These are phyloP conservation scores for Trichomonas tenax DNA, from an alignment of 208 protist species.

Conservation along the genomic window DNA sequence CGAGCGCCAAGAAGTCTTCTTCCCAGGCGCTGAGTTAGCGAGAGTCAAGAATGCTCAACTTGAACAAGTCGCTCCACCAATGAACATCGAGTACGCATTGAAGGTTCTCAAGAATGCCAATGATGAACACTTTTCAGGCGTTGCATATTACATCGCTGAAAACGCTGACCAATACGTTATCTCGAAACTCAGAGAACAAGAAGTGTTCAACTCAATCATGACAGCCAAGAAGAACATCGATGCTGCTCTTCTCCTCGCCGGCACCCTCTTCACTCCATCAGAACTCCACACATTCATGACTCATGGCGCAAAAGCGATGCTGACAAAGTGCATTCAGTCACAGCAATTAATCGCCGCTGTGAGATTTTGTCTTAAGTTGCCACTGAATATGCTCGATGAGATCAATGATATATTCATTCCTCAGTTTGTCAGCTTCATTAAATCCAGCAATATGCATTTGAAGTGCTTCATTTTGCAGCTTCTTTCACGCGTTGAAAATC, in stretches of 20 bases:
- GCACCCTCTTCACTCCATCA: background rate
- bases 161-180: background rate
- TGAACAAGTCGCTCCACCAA: background rate
- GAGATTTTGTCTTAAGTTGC: background rate
- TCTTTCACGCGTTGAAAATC: background rate
- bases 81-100: background rate
- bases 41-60: too few relatives aligned
- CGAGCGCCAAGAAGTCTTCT: background rate
- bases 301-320: background rate
- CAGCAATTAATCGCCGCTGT: background rate
- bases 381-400: background rate
- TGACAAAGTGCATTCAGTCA: background rate
- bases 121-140: background rate
- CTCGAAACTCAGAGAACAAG: background rate
- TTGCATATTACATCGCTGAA: background rate
- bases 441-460: too few relatives aligned
- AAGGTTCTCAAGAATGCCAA: background rate
- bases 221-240: background rate
- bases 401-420: background rate
- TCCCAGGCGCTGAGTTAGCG: background rate
- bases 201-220: background rate
- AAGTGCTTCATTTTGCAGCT: background rate
- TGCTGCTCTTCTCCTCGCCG: background rate
- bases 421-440: background rate
- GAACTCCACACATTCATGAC: background rate